These are phyloP conservation scores for Kurtzmaniella quercitrusa DNA, from an alignment of 1,139 yeast species.

Conservation along the genomic window DNA sequence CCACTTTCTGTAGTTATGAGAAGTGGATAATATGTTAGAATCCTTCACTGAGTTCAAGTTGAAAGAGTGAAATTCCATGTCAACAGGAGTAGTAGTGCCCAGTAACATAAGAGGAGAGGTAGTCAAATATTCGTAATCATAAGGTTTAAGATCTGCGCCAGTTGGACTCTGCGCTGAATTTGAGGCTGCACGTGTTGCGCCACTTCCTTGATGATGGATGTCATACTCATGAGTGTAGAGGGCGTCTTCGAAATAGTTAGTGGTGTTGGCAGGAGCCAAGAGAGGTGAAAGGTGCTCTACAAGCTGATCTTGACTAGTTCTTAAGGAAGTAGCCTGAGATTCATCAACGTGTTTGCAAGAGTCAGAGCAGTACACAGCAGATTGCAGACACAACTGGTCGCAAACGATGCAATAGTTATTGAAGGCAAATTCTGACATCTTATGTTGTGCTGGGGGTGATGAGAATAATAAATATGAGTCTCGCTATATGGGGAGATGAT, in stretches of 20 bases:
- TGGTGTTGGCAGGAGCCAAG: conserved; percentile 27
- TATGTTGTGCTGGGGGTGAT: not conserved
- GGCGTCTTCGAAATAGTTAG: not conserved
- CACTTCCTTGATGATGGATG: not conserved
- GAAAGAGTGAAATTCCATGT: conserved; percentile 24
- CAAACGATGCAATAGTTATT: conserved; percentile 66
- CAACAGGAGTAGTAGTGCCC: conserved; percentile 11
- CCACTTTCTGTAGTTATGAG: conserved; percentile 44
- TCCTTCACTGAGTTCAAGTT: conserved; percentile 32
- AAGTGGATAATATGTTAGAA: conserved; percentile 23
- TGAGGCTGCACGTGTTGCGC: not conserved
- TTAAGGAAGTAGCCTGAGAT: conserved; percentile 13
- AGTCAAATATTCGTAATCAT: conserved; percentile 16
- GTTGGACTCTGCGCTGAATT: not conserved
- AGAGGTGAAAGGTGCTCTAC: conserved; percentile 30
- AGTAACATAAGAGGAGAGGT: conserved; percentile 19
- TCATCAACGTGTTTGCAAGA: conserved; percentile 50
- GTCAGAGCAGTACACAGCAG: conserved; percentile 58
- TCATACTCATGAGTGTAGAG: not conserved
- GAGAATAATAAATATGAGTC: not conserved
- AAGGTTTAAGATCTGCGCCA: conserved; percentile 17
- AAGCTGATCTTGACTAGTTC: conserved; percentile 5
- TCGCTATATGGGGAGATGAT: not conserved
- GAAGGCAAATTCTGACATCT: conserved; percentile 46
- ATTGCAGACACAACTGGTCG: conserved; percentile 52